Evolutionary conservation across 306 rosid genomes (phyloP), one percentile per base, ranked within the genome.

Genomic region (Myrica gale): DNA sequence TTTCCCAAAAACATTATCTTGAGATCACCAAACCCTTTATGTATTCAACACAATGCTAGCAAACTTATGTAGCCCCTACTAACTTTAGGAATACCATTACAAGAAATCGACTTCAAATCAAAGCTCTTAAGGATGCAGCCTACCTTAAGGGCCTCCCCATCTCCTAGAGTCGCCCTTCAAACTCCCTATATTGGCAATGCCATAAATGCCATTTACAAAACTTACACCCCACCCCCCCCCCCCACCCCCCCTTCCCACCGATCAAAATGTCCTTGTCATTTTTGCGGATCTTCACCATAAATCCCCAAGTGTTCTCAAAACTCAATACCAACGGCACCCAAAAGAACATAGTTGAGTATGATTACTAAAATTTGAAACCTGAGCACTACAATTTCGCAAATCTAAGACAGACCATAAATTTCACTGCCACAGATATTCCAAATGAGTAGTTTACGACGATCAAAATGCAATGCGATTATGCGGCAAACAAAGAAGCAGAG

Each of bases 381-480:
- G 53, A 48, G 53, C 15, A 11, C 53, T 15, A 48, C 16, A 11
- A 48, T 21, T 57, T 21, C 16, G 37, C 50, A 69, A 62, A 76
- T 44, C 57, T 8, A 80, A n/a, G 57, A 60, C 13, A 68, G 48
- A 53, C 62, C 69, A 61, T 52, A 39, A 19, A 20, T 77, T 69
- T 61, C 10, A 65, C 15, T 21, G 46, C 60, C 9, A 9, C 43
- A 69, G 21, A 41, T 21, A 50, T 41, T 21, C 72, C 23, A 5
- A 48, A 9, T 48, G 16, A 48, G 53, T 48, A 48, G 53, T 15
- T 48, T 9, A 48, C 4, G 53, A 15, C 13, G 13, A 48, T 15
- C 53, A 76, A 63, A 65, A 76, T 21, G 45, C 66, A 76, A 62
- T 42, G 77, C n/a, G n/a, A n/a, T n/a, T n/a, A n/a, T n/a, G n/a